Base-by-base conservation (phyloP, 148 eudicot species). In the Chenopodium quinoa region DNA sequence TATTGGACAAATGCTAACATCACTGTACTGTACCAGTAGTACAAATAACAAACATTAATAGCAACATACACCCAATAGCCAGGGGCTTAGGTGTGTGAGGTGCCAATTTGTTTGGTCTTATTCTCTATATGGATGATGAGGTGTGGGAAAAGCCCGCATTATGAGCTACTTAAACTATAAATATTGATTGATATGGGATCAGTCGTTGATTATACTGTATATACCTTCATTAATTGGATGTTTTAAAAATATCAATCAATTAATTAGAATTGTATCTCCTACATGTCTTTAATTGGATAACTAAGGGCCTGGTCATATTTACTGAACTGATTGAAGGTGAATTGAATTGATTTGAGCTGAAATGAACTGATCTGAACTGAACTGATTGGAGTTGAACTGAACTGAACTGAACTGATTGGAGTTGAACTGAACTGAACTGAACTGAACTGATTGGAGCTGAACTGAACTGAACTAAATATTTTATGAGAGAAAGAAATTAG, bases 21-120 rank as follows among this genome's bases (percentile, higher is more conserved):
- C 62, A 56, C 22, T 0, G 2, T 22, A 56, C 62, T 13, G 22
- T 56, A 56, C 17, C 20, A 54, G 19, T 54, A 54, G 17, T 16
- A 12, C 60, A 54, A 0, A 54, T 54, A 54, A 54, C 60, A 4
- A 71, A 48, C 23, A 46, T 46, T 47, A 47, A 46, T 63, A 74
- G 47, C 63, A 46, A 40, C 52, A 73, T 2, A 47, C 14, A 27
- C 31, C 83, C 78, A 80, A 74, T 80, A 19, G 71, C 22, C 62
- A 29, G 78, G 83, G 63, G 63, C 20, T 80, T 80, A 73, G 78
- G 83, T 74, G 71, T 29, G 9, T 73, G 34, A 19, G 48, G 63
- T 73, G 83, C 78, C 64, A 40, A 37, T 12, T 37, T 71, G 63
- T 79, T 58, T 31, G 68, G 54, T 62, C n/a, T 22, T 71, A 79